Percentiles rank a stretch among this genome's conserved stretches.
These are phyloP conservation scores for Termitomyces sp. DNA, from an alignment of 1,284 basidiomycete species.

Conservation along the genomic window DNA sequence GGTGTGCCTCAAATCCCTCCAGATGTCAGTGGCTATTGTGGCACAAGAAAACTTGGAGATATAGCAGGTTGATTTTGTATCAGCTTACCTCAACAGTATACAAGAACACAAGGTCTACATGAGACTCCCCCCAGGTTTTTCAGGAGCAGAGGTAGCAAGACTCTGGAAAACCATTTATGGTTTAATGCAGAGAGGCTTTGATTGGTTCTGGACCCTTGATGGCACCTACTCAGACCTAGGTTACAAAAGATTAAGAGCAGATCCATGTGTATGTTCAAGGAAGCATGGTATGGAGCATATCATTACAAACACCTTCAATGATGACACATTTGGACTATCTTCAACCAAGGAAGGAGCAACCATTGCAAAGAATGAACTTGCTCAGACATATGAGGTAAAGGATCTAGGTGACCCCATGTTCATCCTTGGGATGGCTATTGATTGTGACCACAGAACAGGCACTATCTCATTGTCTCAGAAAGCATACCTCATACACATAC, in stretches of 20 bases:
- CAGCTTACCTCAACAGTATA: background rate
- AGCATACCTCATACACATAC: background rate
- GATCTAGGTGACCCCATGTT: background rate
- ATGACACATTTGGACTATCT: background rate
- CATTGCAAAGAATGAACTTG: background rate
- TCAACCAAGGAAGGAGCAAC: background rate
- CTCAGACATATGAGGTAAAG: background rate
- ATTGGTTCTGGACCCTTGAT: background rate
- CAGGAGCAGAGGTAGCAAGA: no score
- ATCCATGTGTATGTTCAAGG: background rate
- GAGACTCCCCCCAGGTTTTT: no score
- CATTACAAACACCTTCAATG: background rate
- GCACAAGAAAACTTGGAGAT: background rate
- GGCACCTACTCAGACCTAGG: background rate
- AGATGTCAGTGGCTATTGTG: background rate
- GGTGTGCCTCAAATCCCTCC: background rate
- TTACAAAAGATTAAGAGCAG: background rate
- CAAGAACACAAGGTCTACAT: no score
- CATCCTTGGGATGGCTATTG: background rate
- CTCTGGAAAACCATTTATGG: background rate
- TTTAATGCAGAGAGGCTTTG: background rate
- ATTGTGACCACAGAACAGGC: background rate
- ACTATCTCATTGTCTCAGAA: background rate
- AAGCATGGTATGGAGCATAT: background rate
- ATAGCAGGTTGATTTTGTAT: background rate